Percentiles rank a stretch among this genome's conserved stretches.
These are phyloP conservation scores for Saccharum spontaneum DNA, from an alignment of 176 grass and related monocot species.

Conservation along the genomic window DNA sequence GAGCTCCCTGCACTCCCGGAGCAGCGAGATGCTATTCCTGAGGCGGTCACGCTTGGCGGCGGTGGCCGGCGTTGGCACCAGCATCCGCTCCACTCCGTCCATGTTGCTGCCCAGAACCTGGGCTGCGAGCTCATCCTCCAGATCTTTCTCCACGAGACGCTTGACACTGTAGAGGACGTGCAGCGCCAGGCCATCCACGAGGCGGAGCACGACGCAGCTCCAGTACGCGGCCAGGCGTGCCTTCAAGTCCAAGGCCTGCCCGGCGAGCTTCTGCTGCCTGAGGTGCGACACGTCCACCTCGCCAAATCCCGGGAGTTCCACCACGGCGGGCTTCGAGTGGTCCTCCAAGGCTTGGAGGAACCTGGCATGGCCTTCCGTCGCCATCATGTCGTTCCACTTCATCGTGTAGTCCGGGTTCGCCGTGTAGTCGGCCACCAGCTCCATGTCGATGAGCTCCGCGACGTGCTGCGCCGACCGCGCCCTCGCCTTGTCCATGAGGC, in stretches of 20 bases:
- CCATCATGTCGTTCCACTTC: not conserved
- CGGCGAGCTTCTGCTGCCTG: not conserved
- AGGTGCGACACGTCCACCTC: slow-evolving; percentile 25
- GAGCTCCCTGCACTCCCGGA: slow-evolving; percentile 41
- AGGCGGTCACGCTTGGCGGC: slow-evolving; percentile 35
- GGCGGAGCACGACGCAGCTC: slow-evolving; percentile 44
- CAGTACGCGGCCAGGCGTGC: slow-evolving; percentile 49
- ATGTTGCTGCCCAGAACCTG: slow-evolving; percentile 32
- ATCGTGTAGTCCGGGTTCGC: slow-evolving; percentile 30
- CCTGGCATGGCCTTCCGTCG: not conserved
- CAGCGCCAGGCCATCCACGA: slow-evolving; percentile 44
- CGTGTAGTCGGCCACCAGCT: slow-evolving; percentile 34
- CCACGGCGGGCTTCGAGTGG: no score
- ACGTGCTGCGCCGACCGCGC: not conserved
- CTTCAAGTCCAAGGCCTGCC: slow-evolving; percentile 46
- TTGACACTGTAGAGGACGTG: slow-evolving; percentile 38
- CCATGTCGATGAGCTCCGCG: slow-evolving; percentile 46
- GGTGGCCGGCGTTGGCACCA: slow-evolving; percentile 11
- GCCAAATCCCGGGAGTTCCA: slow-evolving; percentile 1
- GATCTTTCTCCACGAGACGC: slow-evolving; percentile 40
- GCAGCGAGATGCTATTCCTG: slow-evolving; percentile 42
- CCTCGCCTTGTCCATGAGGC: slow-evolving; percentile 33
- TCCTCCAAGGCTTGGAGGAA: slow-evolving; percentile 8
- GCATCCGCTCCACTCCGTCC: slow-evolving; percentile 40
- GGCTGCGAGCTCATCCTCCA: slow-evolving; percentile 27